Conservation (phyloP, 768 basidiomycete genomes). For the Pleurotus tuber-regium region DNA sequence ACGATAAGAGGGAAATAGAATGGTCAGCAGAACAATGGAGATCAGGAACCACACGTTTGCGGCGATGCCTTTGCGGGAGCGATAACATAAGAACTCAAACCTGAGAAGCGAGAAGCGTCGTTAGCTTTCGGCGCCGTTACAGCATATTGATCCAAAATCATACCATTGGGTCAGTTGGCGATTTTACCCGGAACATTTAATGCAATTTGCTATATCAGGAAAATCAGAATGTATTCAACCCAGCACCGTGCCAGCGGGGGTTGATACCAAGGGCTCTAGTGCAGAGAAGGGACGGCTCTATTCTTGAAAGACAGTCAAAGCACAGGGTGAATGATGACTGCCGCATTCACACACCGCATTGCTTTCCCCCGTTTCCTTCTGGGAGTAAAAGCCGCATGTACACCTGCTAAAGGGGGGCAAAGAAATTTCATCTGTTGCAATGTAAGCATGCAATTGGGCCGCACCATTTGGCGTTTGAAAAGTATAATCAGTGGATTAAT, state of each 20-base stretch:
- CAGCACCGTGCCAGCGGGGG: conserved; percentile 2
- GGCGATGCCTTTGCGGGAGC: conserved; percentile 6
- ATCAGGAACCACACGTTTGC: conserved; percentile 8
- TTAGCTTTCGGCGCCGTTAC: conserved; percentile 11
- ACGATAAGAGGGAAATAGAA: conserved; percentile 9
- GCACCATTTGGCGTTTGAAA: too few species aligned
- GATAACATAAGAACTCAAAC: conserved; percentile 11
- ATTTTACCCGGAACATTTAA: conserved; percentile 3
- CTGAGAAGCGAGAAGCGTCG: conserved; percentile 8
- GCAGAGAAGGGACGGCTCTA: conserved; percentile 1
- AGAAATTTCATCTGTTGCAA: background rate
- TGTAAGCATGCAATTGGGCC: conserved; percentile 2
- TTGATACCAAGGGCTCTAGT: conserved; percentile 9
- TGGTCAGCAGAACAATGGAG: conserved; percentile 11
- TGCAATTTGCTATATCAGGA: conserved; percentile 8
- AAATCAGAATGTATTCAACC: conserved; percentile 9
- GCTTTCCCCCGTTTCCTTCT: conserved; percentile 4
- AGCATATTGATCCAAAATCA: conserved; percentile 9
- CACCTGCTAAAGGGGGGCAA: background rate
- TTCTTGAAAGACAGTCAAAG: conserved; percentile 9
- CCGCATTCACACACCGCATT: conserved; percentile 7
- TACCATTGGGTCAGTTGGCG: conserved; percentile 5
- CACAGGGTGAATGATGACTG: conserved; percentile 9
- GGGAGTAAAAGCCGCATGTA: conserved; percentile 1
- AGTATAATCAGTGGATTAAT: background rate